Evolutionary conservation across 2,329 filamentous ascomycete genomes (phyloP).

Genomic region (Fusarium nanum): DNA sequence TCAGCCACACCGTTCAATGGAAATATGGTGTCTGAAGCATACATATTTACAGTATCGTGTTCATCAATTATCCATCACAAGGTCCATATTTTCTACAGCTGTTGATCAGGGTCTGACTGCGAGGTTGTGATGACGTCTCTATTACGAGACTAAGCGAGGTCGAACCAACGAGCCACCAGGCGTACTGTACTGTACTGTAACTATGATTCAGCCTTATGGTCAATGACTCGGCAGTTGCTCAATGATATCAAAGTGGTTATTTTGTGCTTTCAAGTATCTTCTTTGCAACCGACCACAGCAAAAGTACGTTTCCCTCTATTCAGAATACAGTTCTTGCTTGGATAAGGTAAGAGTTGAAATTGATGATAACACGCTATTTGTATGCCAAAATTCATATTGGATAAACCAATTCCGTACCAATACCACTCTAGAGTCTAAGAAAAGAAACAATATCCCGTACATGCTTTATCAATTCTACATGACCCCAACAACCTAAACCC

Average conservation of each 20-base stretch:
- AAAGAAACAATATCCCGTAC: neutral
- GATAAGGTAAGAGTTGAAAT: neutral
- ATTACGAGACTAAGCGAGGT: neutral
- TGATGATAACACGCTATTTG: neutral
- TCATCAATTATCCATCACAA: neutral
- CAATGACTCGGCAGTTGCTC: neutral
- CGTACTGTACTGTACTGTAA: neutral
- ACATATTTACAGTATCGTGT: neutral
- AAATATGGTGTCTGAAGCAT: neutral
- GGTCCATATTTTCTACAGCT: neutral
- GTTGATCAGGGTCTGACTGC: neutral
- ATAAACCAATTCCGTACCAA: neutral
- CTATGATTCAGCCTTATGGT: neutral
- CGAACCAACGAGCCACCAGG: neutral
- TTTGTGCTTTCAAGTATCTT: neutral
- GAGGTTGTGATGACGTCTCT: neutral
- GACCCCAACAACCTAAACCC: neutral
- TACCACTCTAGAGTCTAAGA: neutral
- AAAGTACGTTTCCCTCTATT: neutral
- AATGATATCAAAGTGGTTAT: neutral
- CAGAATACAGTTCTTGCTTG: neutral
- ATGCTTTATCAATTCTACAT: neutral
- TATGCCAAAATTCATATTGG: neutral
- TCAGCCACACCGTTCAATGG: conserved; percentile 13
- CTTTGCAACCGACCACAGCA: neutral